Evolutionary conservation across 805 yeast species (phyloP).

Genomic region (Ogataea haglerorum): DNA sequence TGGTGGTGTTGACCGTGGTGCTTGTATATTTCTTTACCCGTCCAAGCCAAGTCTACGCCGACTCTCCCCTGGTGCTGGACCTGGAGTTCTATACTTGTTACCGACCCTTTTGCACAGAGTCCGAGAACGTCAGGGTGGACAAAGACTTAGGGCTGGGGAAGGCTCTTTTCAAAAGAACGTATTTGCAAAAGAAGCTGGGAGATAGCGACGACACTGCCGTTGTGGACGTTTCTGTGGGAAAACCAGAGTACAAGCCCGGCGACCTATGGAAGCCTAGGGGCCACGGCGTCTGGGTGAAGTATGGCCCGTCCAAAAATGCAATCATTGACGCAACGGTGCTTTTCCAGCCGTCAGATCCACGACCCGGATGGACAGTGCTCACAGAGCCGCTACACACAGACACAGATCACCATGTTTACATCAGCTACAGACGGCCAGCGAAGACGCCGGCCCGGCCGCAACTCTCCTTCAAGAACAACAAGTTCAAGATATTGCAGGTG

Average conservation of each 20-base stretch:
- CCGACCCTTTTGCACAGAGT: conserved; percentile 7
- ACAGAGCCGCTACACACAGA: conserved; percentile 8
- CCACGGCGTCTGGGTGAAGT: conserved; percentile 51
- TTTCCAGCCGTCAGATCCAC: conserved; percentile 78
- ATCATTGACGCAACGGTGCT: conserved; percentile 62
- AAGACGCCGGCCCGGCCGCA: conserved; percentile 3
- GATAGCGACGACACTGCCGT: conserved; percentile 14
- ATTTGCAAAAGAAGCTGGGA: conserved; percentile 16
- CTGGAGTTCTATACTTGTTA: conserved; percentile 14
- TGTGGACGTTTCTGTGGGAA: conserved; percentile 12
- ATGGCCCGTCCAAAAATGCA: conserved; percentile 40
- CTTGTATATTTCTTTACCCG: neutral
- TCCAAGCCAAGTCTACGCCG: neutral
- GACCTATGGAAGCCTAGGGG: conserved; percentile 2
- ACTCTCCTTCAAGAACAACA: conserved; percentile 19
- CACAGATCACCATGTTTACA: conserved; percentile 25
- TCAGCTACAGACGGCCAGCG: conserved; percentile 34
- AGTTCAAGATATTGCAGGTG: conserved; percentile 78
- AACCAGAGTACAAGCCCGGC: conserved; percentile 1
- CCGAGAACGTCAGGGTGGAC: conserved; percentile 12
- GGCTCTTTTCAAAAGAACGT: conserved; percentile 11
- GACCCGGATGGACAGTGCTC: conserved; percentile 57
- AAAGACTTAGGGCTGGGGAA: conserved; percentile 21
- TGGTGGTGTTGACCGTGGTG: conserved; percentile 1
- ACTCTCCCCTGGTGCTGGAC: conserved; percentile 9